These are phyloP conservation scores for Podospora pseudocomata DNA, from an alignment of 495 filamentous ascomycete genomes.

Conservation along the genomic window DNA sequence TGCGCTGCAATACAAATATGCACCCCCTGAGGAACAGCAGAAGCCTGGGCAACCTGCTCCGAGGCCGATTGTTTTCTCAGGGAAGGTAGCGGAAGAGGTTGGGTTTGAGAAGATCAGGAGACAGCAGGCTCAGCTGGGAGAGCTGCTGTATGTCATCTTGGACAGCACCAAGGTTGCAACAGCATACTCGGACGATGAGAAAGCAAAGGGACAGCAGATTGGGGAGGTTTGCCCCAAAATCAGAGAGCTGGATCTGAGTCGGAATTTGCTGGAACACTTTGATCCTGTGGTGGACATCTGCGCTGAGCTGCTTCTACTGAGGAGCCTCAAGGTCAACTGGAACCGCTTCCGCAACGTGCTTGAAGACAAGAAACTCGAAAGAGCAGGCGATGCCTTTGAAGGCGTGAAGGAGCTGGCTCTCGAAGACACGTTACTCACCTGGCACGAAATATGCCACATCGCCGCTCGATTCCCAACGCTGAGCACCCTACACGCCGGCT, in stretches of 20 bases:
- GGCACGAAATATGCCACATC: constrained; percentile 60
- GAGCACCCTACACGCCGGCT: constrained; percentile 49
- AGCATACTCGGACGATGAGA: constrained; percentile 31
- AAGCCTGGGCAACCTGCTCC: not conserved
- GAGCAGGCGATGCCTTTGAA: constrained; percentile 42
- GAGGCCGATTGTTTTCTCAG: constrained; percentile 64
- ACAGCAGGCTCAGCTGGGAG: constrained; percentile 70
- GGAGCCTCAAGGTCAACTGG: constrained; percentile 65
- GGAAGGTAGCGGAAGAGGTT: constrained; percentile 87
- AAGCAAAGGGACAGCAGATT: constrained; percentile 40
- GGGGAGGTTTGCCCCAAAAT: constrained; percentile 58
- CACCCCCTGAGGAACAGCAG: constrained; percentile 35
- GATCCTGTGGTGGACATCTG: constrained; percentile 66
- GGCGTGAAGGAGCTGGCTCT: constrained; percentile 66
- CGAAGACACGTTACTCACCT: constrained; percentile 66
- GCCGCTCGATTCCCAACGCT: constrained; percentile 57
- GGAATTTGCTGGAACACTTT: constrained; percentile 72
- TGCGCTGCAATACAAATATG: constrained; percentile 80
- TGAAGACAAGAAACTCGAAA: constrained; percentile 35
- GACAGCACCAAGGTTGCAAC: constrained; percentile 65
- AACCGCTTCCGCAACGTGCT: constrained; percentile 63
- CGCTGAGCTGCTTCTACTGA: constrained; percentile 57
- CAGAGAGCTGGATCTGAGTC: constrained; percentile 77
- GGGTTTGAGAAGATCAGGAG: constrained; percentile 90
- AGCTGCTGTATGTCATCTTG: constrained; percentile 75